Evolutionary conservation across 2,329 filamentous ascomycete species (phyloP).

Genomic region (Aureobasidium sp.): DNA sequence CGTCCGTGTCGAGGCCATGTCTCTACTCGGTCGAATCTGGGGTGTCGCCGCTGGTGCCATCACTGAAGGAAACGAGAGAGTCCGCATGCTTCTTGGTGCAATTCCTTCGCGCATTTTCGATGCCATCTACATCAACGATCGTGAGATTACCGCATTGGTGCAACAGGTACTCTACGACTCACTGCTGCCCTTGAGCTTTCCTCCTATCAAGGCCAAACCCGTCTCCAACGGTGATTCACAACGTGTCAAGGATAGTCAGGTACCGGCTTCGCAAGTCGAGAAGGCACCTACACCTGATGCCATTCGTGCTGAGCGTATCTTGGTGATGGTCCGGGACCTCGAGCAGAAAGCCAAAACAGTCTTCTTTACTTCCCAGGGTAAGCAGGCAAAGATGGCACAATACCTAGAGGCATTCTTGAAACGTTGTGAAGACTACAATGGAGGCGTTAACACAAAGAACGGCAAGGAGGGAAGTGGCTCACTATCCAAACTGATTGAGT

Average conservation of each 20-base stretch:
- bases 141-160: constrained; percentile 73
- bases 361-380: constrained; percentile 76
- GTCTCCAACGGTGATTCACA: constrained; percentile 48
- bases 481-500: constrained; percentile 63
- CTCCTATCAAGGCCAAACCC: constrained; percentile 51
- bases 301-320: constrained; percentile 72
- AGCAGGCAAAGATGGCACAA: constrained; percentile 65
- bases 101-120: constrained; percentile 82
- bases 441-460: constrained; percentile 68
- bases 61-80: constrained; percentile 67
- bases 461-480: constrained; percentile 57
- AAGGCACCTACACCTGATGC: constrained; percentile 56
- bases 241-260: constrained; percentile 49
- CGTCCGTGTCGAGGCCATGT: constrained; percentile 81
- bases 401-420: constrained; percentile 69
- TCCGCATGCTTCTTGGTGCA: constrained; percentile 64
- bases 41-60: constrained; percentile 87
- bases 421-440: constrained; percentile 83
- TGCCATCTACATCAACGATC: constrained; percentile 81
- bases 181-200: constrained; percentile 82
- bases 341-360: constrained; percentile 72
- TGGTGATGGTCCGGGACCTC: constrained; percentile 70
- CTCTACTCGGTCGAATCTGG: constrained; percentile 77
- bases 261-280: constrained; percentile 30
- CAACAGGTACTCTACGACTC: constrained; percentile 80